Base-by-base conservation (phyloP, 305 asterid species). In the Fraxinus velutina region DNA sequence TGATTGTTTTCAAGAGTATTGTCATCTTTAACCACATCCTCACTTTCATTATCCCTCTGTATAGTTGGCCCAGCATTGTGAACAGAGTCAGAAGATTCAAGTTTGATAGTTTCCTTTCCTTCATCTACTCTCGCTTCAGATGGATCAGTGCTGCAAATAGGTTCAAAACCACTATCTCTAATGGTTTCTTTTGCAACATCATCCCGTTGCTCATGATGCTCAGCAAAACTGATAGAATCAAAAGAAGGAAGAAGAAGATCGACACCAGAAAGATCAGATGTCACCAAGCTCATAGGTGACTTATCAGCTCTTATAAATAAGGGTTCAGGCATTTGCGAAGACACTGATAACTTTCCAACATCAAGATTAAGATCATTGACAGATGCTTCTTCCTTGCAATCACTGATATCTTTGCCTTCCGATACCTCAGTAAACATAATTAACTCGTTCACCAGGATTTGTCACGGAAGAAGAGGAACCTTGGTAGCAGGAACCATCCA, bases 171-270 rank as follows among this genome's bases (percentile, higher is more conserved):
- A 86, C 81, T 87, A 44, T 80, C 73, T 79, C 71, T 76, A 78
- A 21, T 57, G 82, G 71, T 79, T 78, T 80, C 80, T 81, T 73
- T 83, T 44, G 79, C 87, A 75, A 78, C 84, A 81, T 76, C 85
- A 81, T 86, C 77, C 75, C 80, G 78, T 82, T 74, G 82, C 34
- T 83, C 78, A 47, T 86, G 80, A 50, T 21, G 36, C 57, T 82
- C 89, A 39, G 83, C 85, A 82, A 87, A 85, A 82, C 84, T 85
- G 84, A 90, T 81, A 71, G 91, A 84, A 77, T 83, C 87, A 77
- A 91, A 84, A 85, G 89, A 86, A 82, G 90, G 84, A 84, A 84
- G 89, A 82, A 85, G 87, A 80, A 57, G 81, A 75, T 85, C 88
- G 44, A 85, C 84, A 77, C 84, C 90, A 76, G 91, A 87, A 83